Evolutionary conservation across 2,329 filamentous ascomycete genomes (phyloP), one percentile per base, ranked within the genome.

Genomic region (Colletotrichum musicola): DNA sequence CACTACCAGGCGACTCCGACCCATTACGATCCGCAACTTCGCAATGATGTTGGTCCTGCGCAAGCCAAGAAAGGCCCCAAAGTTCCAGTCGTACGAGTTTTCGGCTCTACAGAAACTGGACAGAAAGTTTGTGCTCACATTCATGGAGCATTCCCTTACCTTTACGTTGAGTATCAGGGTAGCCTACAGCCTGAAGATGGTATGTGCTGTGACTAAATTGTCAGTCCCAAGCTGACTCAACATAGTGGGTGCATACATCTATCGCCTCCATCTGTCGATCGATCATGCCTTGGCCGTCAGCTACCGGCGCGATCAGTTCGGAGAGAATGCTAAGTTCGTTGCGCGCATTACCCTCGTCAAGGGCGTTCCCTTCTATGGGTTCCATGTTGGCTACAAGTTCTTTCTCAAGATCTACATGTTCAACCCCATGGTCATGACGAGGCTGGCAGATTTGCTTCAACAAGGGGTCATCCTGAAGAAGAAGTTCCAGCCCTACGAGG

Each of bases 81-180:
- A 72, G 90, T 98, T 0, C 95, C 96, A 0, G 89, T 98, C 12
- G 90, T 99, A 69, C 90, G 96, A 72, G 88, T 97, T 12, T 99
- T 98, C 80, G 96, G 96, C 1, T 91, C 94, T 4, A 98, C 95
- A 1, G 94, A 97, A 78, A 96, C 94, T 0, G 96, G 96, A 0
- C 95, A 98, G 81, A 98, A 97, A 77, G 94, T 98, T 16, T 98
- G 96, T 81, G 93, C 93, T 35, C 96, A 99, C 82, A 89, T 99
- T 64, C 96, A 98, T 80, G 96, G 97, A 69, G 94, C 93, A 22
- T 95, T 99, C 75, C 96, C 96, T 1, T 99, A 99, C 77, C 83
- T 98, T n/a, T 98, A 94, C 77, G 85, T 99, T 64, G 92, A 95
- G 78, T 97, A 97, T 78, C 84, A 86, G 55, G 94, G 93, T 22